These are phyloP conservation scores for Chytridium lagenaria DNA, from an alignment of 371 early-diverging fungal genomes.

Conservation along the genomic window DNA sequence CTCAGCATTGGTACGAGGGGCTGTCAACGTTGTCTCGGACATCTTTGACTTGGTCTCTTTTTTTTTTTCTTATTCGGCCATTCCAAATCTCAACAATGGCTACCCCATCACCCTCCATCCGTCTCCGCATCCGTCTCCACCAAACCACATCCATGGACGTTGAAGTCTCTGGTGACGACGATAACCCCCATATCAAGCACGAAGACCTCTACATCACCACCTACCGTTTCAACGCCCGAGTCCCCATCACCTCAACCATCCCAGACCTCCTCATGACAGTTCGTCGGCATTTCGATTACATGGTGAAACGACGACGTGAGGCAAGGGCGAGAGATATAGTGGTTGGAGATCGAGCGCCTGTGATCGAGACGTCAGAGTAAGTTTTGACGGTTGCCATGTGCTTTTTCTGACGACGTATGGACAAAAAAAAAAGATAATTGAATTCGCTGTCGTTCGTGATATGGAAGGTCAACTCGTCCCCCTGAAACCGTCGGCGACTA, in stretches of 20 bases:
- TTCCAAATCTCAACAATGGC: neutral
- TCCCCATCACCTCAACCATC: neutral
- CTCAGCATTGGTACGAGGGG: too few species aligned
- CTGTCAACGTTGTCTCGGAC: too few species aligned
- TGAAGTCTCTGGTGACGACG: neutral
- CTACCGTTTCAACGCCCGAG: neutral
- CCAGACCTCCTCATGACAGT: neutral
- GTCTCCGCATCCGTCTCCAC: conserved; percentile 12
- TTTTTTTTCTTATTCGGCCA: neutral
- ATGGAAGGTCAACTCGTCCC: conserved; percentile 4
- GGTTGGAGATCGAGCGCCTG: neutral
- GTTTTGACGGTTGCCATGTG: neutral
- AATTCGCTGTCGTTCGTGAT: neutral
- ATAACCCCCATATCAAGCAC: neutral
- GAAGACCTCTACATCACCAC: neutral
- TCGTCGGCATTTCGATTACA: neutral
- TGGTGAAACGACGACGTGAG: neutral
- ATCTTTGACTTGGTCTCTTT: conserved; percentile 1
- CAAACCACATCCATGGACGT: conserved; percentile 6
- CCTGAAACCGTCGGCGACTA: neutral
- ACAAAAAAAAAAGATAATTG: conserved; percentile 1
- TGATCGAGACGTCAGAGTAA: neutral
- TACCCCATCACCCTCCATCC: neutral
- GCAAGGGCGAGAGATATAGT: neutral
- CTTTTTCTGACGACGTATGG: neutral